Evolutionary conservation across 257 asterid species (phyloP), one percentile per base, ranked within the genome.

Genomic region (Ophiorrhiza pumila): DNA sequence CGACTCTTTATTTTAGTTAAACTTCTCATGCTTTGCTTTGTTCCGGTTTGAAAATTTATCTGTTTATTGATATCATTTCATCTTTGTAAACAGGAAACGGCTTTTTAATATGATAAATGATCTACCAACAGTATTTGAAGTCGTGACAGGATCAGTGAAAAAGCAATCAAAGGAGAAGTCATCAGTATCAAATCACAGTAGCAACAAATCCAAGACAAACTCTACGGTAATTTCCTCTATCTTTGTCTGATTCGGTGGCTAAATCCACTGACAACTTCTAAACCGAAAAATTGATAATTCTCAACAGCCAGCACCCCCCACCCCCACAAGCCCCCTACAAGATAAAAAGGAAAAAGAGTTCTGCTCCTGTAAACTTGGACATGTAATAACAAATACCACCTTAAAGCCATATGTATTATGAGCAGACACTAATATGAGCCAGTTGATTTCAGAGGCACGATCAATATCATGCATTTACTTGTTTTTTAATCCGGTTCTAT

Each of bases 151-250:
- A 23, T 7, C 74, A 4, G 76, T 78, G 63, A 82, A 78, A 76
- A 82, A 75, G 52, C 79, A 78, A 75, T 41, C 78, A 35, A 82
- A 79, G 68, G 96, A 86, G 74, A 90, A 83, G 81, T 80, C 90
- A 52, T 78, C 88, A 27, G 83, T 82, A 55, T 85, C 89, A 35
- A 86, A 84, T 81, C 81, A 79, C 59, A 79, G 91, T 57, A 84
- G 86, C 83, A 86, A 76, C 80, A 90, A 87, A 83, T 61, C 91
- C 65, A 88, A 86, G 87, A 74, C 95, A 59, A 91, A 79, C 83
- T 66, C 91, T 65, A 84, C 82, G 87, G 77, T 23, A 62, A 43
- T 50, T 60, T 35, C 57, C 25, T 8, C 12, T 41, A n/a, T 23
- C 12, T 58, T 27, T 59, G 25, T 61, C 34, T 60, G 4, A 9